Conservation (phyloP, 139 green algal species). For the Chlorella sp. region DNA sequence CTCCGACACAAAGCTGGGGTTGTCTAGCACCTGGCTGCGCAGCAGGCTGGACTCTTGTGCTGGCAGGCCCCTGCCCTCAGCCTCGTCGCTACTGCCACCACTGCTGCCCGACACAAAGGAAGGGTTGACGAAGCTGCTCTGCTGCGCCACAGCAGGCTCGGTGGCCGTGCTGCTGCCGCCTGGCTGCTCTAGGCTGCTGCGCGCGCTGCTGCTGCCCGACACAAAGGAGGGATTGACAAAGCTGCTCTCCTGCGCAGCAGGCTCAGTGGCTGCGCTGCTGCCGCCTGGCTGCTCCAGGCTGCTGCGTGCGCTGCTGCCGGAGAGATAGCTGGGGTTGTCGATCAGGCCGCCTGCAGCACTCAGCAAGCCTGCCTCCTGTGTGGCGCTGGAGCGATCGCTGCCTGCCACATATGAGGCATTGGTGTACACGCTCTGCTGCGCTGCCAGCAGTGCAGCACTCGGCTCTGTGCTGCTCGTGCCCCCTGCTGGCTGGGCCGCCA, state of each 20-base stretch:
- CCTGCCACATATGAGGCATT: not conserved
- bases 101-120: not conserved
- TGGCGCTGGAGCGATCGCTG: not conserved
- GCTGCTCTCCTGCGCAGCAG: not conserved
- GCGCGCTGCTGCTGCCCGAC: not conserved
- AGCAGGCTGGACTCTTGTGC: not conserved
- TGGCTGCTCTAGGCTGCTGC: not conserved
- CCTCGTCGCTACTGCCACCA: not conserved
- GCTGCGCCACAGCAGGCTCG: not conserved
- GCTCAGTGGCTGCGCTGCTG: not conserved
- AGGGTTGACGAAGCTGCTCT: not conserved
- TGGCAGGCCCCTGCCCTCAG: not conserved
- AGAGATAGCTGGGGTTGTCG: conserved; percentile 1
- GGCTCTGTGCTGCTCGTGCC: not conserved
- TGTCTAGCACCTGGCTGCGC: not conserved
- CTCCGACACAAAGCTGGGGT: not conserved
- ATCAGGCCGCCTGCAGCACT: not conserved
- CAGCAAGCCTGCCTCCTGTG: not conserved
- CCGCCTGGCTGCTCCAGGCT: not conserved
- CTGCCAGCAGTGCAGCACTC: too few relatives aligned
- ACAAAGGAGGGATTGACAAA: not conserved
- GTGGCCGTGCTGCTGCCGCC: not conserved
- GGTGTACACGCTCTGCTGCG: too few relatives aligned
- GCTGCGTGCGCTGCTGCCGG: not conserved
- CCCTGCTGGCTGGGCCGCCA: not conserved